Evolutionary conservation across 179 eudicot genomes (phyloP).

Genomic region (Spinacia oleracea): DNA sequence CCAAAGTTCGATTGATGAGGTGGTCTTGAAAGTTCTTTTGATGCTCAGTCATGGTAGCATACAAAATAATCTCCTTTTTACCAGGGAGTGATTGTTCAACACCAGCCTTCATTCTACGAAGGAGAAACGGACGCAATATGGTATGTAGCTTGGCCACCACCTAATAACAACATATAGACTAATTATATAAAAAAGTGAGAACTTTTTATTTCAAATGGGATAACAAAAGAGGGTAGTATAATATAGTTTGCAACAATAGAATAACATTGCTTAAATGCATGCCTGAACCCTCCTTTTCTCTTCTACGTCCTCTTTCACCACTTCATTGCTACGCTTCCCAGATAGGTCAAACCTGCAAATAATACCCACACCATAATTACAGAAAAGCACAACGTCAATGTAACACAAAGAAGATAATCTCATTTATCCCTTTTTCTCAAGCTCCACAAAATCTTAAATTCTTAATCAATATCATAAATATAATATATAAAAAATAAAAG

Average conservation of each 20-base stretch:
- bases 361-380: slow-evolving; percentile 9
- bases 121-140: slow-evolving; percentile 91
- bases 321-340: slow-evolving; percentile 69
- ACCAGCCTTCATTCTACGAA: slow-evolving; percentile 88
- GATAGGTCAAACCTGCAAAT: slow-evolving; percentile 82
- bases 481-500: no score
- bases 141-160: slow-evolving; percentile 90
- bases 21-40: slow-evolving; percentile 85
- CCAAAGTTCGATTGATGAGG: slow-evolving; percentile 67
- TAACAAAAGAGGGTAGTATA: neutral
- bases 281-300: slow-evolving; percentile 85
- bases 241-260: neutral
- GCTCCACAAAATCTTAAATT: no score
- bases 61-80: slow-evolving; percentile 89
- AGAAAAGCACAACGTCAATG: neutral
- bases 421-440: neutral
- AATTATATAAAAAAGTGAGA: neutral
- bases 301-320: slow-evolving; percentile 63
- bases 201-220: no score
- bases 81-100: slow-evolving; percentile 85
- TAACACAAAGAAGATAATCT: neutral
- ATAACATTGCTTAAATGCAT: slow-evolving; percentile 14
- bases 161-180: slow-evolving; percentile 36
- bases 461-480: no score
- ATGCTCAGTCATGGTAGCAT: slow-evolving; percentile 86